Conservation (phyloP, 176 grass and related monocot species). For the Miscanthus lutarioriparius region DNA sequence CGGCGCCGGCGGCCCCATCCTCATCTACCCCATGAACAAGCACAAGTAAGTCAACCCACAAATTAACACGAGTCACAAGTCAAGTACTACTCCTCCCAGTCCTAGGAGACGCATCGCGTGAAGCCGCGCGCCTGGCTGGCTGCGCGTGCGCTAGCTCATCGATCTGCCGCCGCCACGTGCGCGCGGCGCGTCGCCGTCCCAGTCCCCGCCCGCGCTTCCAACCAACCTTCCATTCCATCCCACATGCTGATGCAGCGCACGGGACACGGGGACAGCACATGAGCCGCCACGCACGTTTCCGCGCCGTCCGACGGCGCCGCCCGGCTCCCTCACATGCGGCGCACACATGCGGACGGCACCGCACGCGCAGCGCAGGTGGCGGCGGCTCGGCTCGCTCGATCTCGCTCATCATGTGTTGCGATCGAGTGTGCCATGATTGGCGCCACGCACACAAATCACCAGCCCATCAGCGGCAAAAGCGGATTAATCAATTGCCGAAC, state of each 20-base stretch:
- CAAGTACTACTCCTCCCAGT: background rate
- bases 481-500: background rate
- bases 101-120: background rate
- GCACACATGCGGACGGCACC: background rate
- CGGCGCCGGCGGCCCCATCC: slow-evolving; percentile 80
- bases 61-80: background rate
- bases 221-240: background rate
- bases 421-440: slow-evolving; percentile 27
- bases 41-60: slow-evolving; percentile 50
- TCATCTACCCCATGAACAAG: slow-evolving; percentile 99
- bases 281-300: background rate
- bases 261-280: background rate
- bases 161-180: background rate
- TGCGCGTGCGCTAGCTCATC: background rate
- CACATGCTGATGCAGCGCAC: slow-evolving; percentile 4
- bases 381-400: background rate
- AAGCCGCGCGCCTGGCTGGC: too few relatives aligned
- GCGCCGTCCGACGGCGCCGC: slow-evolving; percentile 18
- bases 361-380: slow-evolving; percentile 42
- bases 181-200: background rate
- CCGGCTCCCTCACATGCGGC: slow-evolving; percentile 15
- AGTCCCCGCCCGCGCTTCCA: background rate
- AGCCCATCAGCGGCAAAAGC: too few relatives aligned
- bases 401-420: background rate
- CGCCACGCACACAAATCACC: background rate